Percentiles rank a stretch among this genome's conserved stretches.
Conservation (phyloP, 441 rosid species). For the Adansonia rubrostipa region DNA sequence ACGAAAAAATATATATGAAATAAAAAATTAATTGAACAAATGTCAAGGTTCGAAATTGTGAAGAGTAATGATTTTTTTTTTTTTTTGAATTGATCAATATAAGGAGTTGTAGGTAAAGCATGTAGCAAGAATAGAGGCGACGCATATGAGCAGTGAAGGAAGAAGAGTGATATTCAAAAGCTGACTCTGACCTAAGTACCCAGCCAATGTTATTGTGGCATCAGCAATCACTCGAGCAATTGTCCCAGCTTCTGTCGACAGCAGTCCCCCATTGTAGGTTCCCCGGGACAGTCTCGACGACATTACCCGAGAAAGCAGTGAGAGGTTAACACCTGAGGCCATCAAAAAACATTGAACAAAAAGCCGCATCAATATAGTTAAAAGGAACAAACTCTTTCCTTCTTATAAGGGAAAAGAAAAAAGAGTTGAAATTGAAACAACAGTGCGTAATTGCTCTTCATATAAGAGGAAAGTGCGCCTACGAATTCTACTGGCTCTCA, state of each 20-base stretch:
- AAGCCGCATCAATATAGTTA: not conserved
- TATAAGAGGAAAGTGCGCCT: not conserved
- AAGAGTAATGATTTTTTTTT: not conserved
- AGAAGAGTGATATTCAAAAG: slow-evolving; percentile 85
- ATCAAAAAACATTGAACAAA: not conserved
- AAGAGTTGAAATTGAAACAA: not conserved
- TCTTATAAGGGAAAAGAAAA: not conserved
- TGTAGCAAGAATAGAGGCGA: slow-evolving; percentile 80
- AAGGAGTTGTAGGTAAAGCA: slow-evolving; percentile 92
- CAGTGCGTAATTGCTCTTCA: not conserved
- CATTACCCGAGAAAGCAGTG: slow-evolving; percentile 93
- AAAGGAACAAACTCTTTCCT: not conserved
- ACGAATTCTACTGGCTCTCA: not conserved
- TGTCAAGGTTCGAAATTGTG: not conserved
- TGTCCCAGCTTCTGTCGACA: slow-evolving; percentile 97
- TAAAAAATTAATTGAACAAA: slow-evolving; percentile 15
- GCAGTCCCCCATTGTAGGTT: slow-evolving; percentile 93
- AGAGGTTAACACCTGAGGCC: slow-evolving; percentile 80
- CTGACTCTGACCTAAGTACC: slow-evolving; percentile 66
- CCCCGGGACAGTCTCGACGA: slow-evolving; percentile 95
- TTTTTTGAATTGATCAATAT: slow-evolving; percentile 45
- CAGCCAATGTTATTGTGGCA: slow-evolving; percentile 85
- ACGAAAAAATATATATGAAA: not conserved
- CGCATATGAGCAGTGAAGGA: slow-evolving; percentile 77
- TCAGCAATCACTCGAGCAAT: slow-evolving; percentile 95